Evolutionary conservation across 345 rosid species (phyloP), one percentile per base, ranked within the genome.

Genomic region (Euclidium syriacum): DNA sequence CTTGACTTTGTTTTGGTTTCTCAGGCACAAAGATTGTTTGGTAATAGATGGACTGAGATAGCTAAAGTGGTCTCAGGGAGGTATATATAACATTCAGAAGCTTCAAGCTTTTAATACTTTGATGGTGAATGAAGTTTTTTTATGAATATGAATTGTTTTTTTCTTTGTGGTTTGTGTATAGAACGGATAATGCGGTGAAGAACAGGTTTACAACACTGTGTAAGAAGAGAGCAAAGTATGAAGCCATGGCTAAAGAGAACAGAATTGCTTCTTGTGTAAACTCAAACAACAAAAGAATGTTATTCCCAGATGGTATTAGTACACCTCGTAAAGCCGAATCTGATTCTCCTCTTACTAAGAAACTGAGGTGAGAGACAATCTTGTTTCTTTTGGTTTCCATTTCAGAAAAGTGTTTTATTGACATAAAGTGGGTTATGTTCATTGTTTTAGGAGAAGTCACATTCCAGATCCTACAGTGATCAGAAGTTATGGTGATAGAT

Each of bases 41-140:
- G 99, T 25, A 94, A 94, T 73, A 83, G 96, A 76, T 94, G 99
- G 99, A 94, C 96, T 24, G 97, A 94, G 78, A 94, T 94, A 25
- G 97, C 99, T 53, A 94, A 94, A 84, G 96, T 90, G 83, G 96
- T 94, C 74, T 87, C 97, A 68, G 97, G 99, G 75, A 90, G 99
- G 99, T 94, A 88, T 22, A 59, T 25, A 17, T 1, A 50, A 30
- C 36, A 12, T 17, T 15, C 24, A 30, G 7, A 69, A 53, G n/a
- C 38, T 38, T 29, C 33, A 29, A 29, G 33, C 32, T n/a, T n/a
- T n/a, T n/a, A n/a, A n/a, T n/a, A n/a, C 24, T 39, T 43, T 19
- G 3, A 14, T 35, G 24, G 41, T 30, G 26, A 30, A 30, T 60
- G 36, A 12, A 47, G 49, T 44, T n/a, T n/a, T n/a, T n/a, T n/a